phyloP scores from a whole-genome alignment of 305 asterid genomes.

The Vinca major region DNA sequence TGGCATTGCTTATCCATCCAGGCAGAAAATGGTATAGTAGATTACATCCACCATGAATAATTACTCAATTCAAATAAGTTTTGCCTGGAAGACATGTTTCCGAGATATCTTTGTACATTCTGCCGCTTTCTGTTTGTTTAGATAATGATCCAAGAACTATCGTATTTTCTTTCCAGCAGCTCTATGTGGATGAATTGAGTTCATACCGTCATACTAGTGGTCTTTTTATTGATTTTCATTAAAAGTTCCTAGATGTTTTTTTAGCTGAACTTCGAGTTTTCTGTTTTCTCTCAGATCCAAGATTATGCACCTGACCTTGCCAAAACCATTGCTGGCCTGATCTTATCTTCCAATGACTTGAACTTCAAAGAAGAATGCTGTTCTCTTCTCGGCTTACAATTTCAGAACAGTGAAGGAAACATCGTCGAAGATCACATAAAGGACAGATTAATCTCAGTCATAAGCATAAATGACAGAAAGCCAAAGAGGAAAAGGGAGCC shows the following conservation, averaged over 20 bases:
- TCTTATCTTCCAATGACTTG: constrained; percentile 54
- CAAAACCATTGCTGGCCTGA: constrained; percentile 58
- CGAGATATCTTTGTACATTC: neutral
- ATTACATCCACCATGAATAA: neutral
- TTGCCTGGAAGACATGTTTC: neutral
- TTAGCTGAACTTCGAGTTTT: neutral
- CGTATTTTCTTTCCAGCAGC: neutral
- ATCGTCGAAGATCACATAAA: constrained; percentile 51
- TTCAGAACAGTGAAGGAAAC: constrained; percentile 26
- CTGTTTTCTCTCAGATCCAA: constrained; percentile 38
- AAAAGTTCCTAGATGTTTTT: neutral
- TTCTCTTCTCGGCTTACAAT: constrained; percentile 56
- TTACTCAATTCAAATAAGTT: neutral
- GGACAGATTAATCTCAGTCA: constrained; percentile 46
- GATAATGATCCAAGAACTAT: neutral
- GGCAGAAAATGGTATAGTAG: neutral
- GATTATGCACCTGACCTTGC: constrained; percentile 84
- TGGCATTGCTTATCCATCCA: neutral
- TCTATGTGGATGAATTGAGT: neutral
- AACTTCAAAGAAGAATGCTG: constrained; percentile 61
- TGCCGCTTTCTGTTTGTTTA: neutral
- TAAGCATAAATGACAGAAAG: constrained; percentile 41
- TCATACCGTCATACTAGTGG: neutral
- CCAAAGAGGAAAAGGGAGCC: constrained; percentile 38
- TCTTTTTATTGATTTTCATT: neutral